A percentile compares a stretch with the other conserved stretches of the same genome.
phyloP scores from a whole-genome alignment of 768 basidiomycete genomes.

The Pleurotus sapidus region DNA sequence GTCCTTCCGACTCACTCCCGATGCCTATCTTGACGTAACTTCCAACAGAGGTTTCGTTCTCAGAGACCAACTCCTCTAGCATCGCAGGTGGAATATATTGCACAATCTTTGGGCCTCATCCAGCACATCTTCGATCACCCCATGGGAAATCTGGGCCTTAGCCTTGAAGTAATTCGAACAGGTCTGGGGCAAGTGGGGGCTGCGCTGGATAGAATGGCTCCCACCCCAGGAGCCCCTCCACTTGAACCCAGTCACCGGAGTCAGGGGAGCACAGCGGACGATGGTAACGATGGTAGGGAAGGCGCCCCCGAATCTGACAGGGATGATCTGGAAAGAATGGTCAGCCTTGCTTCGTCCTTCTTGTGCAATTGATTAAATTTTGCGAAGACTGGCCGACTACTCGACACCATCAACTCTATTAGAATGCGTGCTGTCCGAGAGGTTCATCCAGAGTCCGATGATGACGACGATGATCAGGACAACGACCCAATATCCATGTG shows the following conservation, averaged over 20 bases:
- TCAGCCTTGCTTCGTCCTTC: neutral
- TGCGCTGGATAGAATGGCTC: too few species aligned
- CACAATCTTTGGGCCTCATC: neutral
- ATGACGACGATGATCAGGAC: too few species aligned
- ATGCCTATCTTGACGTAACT: too few species aligned
- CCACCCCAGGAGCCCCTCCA: too few species aligned
- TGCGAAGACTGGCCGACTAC: neutral
- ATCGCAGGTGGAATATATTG: neutral
- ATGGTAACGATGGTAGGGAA: too few species aligned
- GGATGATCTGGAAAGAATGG: neutral
- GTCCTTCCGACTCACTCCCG: conserved; percentile 10
- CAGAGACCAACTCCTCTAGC: neutral
- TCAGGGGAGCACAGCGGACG: too few species aligned
- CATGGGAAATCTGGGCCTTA: neutral
- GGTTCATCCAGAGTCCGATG: too few species aligned
- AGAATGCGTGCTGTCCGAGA: neutral
- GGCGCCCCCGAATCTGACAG: neutral
- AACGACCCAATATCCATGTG: too few species aligned
- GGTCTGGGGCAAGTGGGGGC: neutral
- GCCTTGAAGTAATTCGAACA: neutral
- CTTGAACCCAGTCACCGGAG: too few species aligned
- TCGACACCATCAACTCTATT: neutral
- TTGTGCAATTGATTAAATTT: neutral
- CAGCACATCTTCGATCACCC: neutral
- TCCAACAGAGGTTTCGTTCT: too few species aligned